Percentiles rank a stretch among this genome's conserved stretches.
Evolutionary conservation across 2,329 filamentous ascomycete species (phyloP).

Genomic region (Pseudocercospora vitis): DNA sequence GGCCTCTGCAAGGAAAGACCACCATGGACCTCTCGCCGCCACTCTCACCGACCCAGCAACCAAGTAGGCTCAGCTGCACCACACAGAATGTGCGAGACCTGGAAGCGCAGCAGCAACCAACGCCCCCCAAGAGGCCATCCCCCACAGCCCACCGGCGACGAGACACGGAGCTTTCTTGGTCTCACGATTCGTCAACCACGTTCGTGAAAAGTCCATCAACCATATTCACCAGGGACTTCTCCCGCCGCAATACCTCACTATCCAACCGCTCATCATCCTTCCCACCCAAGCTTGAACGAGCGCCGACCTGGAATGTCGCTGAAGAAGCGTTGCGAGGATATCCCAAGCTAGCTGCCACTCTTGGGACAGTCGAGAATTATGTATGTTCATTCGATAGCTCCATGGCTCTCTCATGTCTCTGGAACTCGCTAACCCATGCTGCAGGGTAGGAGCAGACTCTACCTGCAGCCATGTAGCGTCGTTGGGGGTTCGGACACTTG

Average conservation of each 20-base stretch:
- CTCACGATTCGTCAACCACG: slow-evolving; percentile 6
- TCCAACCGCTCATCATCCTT: slow-evolving; percentile 9
- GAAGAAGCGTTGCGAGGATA: slow-evolving; percentile 26
- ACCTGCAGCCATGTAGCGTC: too few relatives aligned
- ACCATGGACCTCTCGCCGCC: slow-evolving; percentile 2
- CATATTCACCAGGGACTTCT: slow-evolving; percentile 3
- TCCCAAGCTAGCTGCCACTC: slow-evolving; percentile 24
- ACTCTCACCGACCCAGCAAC: background rate
- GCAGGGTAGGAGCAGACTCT: too few relatives aligned
- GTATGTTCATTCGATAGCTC: too few relatives aligned
- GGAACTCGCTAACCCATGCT: too few relatives aligned
- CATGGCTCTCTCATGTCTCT: too few relatives aligned
- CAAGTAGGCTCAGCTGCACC: slow-evolving; percentile 4
- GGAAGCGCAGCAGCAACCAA: slow-evolving; percentile 9
- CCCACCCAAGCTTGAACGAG: slow-evolving; percentile 14
- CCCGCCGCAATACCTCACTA: slow-evolving; percentile 18
- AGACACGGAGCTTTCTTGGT: slow-evolving; percentile 11
- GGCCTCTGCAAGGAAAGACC: background rate
- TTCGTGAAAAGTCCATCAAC: slow-evolving; percentile 10
- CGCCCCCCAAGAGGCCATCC: background rate
- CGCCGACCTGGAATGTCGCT: slow-evolving; percentile 16
- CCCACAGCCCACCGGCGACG: slow-evolving; percentile 4
- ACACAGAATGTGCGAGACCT: background rate
- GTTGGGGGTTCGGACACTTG: too few relatives aligned
- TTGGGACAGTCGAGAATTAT: slow-evolving; percentile 23